Evolutionary conservation across 164 flowering plant species (phyloP), one percentile per base, ranked within the genome.

Genomic region (Hamamelis virginiana): DNA sequence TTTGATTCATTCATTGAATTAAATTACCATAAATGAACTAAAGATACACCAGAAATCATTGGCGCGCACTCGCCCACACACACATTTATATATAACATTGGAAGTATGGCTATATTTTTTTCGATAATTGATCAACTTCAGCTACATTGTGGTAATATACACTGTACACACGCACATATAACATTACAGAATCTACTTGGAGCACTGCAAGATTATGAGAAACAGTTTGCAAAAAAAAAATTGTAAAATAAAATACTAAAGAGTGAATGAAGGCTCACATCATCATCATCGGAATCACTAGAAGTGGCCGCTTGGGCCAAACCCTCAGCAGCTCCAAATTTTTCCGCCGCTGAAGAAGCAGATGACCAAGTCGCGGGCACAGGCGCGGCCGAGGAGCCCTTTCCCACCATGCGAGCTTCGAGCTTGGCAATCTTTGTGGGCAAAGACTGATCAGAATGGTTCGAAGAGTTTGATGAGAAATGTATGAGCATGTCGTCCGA

Each of bases 341-440:
- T 88, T 8, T 65, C 76, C 12, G 82, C 14, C 19, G 77, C 61
- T 1, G 79, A 64, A 44, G 89, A 67, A 45, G 76, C 77, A n/a
- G 91, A 65, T 0, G 86, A 21, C 86, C 88, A 65, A 14, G 69
- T 38, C 84, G 55, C 38, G 9, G 70, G 12, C 1, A 77, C 64
- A 5, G 82, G 11, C 1, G 78, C n/a, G 4, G 75, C 66, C 22
- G 88, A 76, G 19, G 92, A 71, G 41, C 83, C 81, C 76, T 85
- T 86, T 18, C 97, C 95, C 5, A 80, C 85, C 95, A 96, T 77
- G 59, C 98, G 85, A 67, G 99, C 99, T 77, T 93, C 98, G 51
- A 96, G 98, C 80, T 93, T 96, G 14, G 99, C 99, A 11, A 96
- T 86, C 78, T 93, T 96, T 4, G 88, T 79, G 26, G 96, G 90